phyloP scores from a whole-genome alignment of 768 basidiomycete genomes.

The Trametes cubensis region DNA sequence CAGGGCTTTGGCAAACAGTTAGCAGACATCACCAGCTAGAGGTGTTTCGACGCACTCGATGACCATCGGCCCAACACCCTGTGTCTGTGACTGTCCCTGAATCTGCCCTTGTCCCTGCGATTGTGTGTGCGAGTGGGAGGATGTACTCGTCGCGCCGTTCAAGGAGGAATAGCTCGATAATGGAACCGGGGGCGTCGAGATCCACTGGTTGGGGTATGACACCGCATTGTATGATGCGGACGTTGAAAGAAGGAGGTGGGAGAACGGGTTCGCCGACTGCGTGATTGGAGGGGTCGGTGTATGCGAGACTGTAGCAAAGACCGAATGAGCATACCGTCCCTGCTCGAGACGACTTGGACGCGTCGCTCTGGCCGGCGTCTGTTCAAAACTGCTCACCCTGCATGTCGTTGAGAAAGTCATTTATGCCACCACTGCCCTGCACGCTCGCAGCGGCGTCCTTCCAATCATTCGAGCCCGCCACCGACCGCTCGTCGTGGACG shows the following conservation, averaged over 20 bases:
- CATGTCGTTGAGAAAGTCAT: conserved; percentile 48
- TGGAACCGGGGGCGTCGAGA: conserved; percentile 49
- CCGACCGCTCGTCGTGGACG: conserved; percentile 29
- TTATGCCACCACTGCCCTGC: conserved; percentile 39
- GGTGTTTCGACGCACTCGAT: conserved; percentile 63
- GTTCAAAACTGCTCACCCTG: conserved; percentile 40
- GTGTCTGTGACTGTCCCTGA: conserved; percentile 29
- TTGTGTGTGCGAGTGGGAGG: conserved; percentile 36
- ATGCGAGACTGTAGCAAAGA: conserved; percentile 20
- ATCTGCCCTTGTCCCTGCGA: conserved; percentile 9
- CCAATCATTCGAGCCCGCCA: conserved; percentile 30
- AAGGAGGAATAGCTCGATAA: conserved; percentile 77
- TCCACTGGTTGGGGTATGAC: conserved; percentile 48
- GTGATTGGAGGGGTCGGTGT: conserved; percentile 46
- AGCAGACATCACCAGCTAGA: not conserved
- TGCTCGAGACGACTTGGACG: conserved; percentile 12
- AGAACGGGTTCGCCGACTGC: conserved; percentile 45
- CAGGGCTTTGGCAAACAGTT: conserved; percentile 47
- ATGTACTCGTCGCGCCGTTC: conserved; percentile 68
- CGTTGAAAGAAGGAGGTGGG: conserved; percentile 45
- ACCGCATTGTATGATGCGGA: conserved; percentile 52
- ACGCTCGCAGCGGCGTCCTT: conserved; percentile 38
- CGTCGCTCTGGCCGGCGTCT: conserved; percentile 24
- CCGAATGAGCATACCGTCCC: conserved; percentile 10
- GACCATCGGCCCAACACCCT: conserved; percentile 48